These are phyloP conservation scores for Rubroboletus pulcherrimus DNA, from an alignment of 768 basidiomycete species.

Conservation along the genomic window DNA sequence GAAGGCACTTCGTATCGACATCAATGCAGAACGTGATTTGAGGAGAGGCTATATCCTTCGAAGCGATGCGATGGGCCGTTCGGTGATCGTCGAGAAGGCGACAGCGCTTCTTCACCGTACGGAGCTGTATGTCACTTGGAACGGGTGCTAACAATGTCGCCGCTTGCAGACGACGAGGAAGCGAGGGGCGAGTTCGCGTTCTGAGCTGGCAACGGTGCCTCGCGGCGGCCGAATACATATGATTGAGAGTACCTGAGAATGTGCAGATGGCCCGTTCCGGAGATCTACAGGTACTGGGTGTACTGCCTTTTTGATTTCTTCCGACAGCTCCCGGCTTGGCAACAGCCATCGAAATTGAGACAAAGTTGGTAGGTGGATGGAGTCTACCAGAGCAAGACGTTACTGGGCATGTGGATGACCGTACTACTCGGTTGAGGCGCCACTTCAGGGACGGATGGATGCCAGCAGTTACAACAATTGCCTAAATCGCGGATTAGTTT, in stretches of 20 bases:
- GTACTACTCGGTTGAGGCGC: conserved; percentile 8
- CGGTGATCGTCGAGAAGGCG: conserved; percentile 18
- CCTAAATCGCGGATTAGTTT: conserved; percentile 24
- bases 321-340: conserved; percentile 9
- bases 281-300: conserved; percentile 17
- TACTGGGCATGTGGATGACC: background rate
- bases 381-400: background rate
- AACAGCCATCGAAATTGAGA: background rate
- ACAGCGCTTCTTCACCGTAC: background rate
- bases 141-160: background rate
- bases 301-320: conserved; percentile 17
- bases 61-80: background rate
- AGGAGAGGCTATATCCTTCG: conserved; percentile 9
- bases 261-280: background rate
- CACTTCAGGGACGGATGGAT: conserved; percentile 14
- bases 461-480: conserved; percentile 13
- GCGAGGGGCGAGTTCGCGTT: background rate
- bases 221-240: background rate
- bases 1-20: conserved; percentile 1
- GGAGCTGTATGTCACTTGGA: background rate
- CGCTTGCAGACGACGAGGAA: background rate
- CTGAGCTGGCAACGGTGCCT: background rate
- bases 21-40: background rate
- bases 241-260: conserved; percentile 1
- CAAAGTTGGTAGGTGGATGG: background rate